Conservation (phyloP, 192 early-diverging fungal species). For the Coemansia nantahalensis region DNA sequence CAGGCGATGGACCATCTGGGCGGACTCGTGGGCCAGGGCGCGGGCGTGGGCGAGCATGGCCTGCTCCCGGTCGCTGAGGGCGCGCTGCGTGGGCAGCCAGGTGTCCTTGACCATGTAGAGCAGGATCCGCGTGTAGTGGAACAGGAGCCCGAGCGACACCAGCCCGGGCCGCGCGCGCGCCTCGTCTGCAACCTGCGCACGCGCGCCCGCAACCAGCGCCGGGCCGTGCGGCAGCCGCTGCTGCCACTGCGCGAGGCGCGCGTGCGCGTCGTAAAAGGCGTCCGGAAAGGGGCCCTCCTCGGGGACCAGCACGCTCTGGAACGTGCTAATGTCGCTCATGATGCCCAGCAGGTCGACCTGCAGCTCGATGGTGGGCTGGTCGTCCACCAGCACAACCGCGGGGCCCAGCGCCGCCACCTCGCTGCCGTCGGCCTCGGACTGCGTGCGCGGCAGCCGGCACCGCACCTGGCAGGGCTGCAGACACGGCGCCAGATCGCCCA, state of each 20-base stretch:
- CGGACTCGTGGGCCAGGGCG: constrained; percentile 15
- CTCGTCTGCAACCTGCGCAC: constrained; percentile 6
- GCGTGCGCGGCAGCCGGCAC: constrained; percentile 26
- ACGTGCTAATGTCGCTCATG: constrained; percentile 31
- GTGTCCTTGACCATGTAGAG: constrained; percentile 47
- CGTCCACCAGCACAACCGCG: constrained; percentile 35
- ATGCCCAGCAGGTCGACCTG: constrained; percentile 41
- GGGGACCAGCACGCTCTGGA: constrained; percentile 29
- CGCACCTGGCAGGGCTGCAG: constrained; percentile 30
- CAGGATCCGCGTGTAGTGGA: constrained; percentile 35
- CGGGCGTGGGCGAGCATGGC: constrained; percentile 30
- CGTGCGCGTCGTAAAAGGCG: constrained; percentile 12
- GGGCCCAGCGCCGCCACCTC: constrained; percentile 29
- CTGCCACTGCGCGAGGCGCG: constrained; percentile 22
- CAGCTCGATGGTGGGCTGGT: constrained; percentile 18
- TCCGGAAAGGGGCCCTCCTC: constrained; percentile 29
- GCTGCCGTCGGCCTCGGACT: constrained; percentile 1
- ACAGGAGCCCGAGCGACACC: constrained; percentile 29
- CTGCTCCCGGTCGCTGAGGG: constrained; percentile 24
- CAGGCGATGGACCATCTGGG: constrained; percentile 35
- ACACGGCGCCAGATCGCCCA: constrained; percentile 37
- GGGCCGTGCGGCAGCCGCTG: constrained; percentile 20
- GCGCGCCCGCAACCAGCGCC: constrained; percentile 17
- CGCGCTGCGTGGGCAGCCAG: constrained; percentile 27
- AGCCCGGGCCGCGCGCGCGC: constrained; percentile 9